These are phyloP conservation scores for Acacia crassicarpa DNA, from an alignment of 306 rosid species.

Conservation along the genomic window DNA sequence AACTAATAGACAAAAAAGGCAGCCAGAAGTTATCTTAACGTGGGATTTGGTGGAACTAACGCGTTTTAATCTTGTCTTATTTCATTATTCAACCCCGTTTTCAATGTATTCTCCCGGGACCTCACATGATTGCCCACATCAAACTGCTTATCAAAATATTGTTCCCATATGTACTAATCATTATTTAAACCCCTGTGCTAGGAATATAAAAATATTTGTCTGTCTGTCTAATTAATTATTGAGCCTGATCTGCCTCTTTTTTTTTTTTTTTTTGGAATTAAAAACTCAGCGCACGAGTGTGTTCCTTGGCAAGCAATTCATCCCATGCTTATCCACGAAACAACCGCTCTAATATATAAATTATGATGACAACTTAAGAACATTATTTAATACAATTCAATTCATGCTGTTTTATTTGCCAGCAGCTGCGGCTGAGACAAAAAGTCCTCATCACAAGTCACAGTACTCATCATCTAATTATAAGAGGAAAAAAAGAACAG, in stretches of 20 bases:
- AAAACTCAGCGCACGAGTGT: conserved; percentile 42
- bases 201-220: neutral
- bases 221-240: conserved; percentile 38
- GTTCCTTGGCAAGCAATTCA: conserved; percentile 58
- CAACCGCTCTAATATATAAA: conserved; percentile 36
- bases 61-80: conserved; percentile 42
- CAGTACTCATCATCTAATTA: neutral
- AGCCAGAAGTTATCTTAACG: conserved; percentile 40
- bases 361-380: neutral
- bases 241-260: conserved; percentile 21
- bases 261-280: conserved; percentile 29
- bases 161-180: conserved; percentile 25
- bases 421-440: neutral
- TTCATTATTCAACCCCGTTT: conserved; percentile 33
- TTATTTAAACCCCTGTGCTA: conserved; percentile 4
- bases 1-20: conserved; percentile 22
- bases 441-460: neutral
- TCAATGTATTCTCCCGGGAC: neutral
- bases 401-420: neutral
- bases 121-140: neutral
- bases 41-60: conserved; percentile 72
- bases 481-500: too few relatives aligned
- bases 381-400: conserved; percentile 12
- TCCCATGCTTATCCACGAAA: conserved; percentile 61
- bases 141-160: conserved; percentile 12